These are phyloP conservation scores for Metschnikowia chrysomelidarum DNA, from an alignment of 805 yeast species.

Conservation along the genomic window DNA sequence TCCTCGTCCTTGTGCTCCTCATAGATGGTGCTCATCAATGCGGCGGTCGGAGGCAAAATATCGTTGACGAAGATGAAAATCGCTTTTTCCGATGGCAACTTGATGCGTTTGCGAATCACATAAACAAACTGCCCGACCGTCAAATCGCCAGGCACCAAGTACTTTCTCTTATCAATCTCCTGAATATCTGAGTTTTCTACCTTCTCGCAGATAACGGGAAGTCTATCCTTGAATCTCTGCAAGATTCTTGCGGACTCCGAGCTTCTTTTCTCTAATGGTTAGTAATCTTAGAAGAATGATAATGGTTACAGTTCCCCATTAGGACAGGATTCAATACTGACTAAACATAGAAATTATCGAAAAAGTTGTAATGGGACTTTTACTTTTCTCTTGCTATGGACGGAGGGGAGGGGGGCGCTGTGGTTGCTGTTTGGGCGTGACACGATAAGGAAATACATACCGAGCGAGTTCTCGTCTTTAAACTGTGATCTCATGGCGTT, in stretches of 20 bases:
- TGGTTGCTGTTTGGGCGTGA: neutral
- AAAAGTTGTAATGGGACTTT: neutral
- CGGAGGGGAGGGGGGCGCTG: neutral
- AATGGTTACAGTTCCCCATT: no score
- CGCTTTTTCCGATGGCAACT: conserved; percentile 95
- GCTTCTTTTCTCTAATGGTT: conserved; percentile 72
- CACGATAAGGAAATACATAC: conserved; percentile 42
- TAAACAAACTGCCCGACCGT: conserved; percentile 98
- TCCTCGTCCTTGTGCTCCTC: conserved; percentile 98
- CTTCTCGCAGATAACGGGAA: conserved; percentile 96
- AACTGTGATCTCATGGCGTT: conserved; percentile 80
- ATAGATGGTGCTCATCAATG: conserved; percentile 90
- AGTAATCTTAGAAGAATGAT: no score
- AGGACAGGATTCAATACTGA: no score
- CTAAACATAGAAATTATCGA: neutral
- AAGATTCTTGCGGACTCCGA: conserved; percentile 92
- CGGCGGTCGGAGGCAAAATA: conserved; percentile 96
- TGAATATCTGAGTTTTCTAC: conserved; percentile 96
- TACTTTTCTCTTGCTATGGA: neutral
- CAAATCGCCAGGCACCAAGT: conserved; percentile 91
- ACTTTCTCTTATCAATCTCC: conserved; percentile 95
- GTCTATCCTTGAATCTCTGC: conserved; percentile 84
- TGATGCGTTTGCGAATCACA: conserved; percentile 93
- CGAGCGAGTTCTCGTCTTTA: conserved; percentile 94
- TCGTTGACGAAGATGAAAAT: conserved; percentile 96